These are phyloP conservation scores for Ophiostoma ulmi DNA, from an alignment of 2,329 filamentous ascomycete species.

Conservation along the genomic window DNA sequence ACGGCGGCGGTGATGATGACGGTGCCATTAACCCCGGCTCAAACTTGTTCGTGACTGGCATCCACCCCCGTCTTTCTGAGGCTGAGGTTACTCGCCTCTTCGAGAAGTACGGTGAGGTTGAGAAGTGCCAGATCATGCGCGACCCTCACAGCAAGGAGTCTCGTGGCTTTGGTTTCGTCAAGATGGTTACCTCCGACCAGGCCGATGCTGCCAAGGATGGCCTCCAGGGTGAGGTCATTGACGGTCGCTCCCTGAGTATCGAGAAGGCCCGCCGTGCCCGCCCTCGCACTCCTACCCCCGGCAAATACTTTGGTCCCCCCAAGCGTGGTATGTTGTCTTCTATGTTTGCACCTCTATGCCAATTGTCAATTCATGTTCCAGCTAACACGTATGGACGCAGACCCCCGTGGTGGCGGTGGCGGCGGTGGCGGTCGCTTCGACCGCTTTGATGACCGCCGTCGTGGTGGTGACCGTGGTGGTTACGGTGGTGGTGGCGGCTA, in stretches of 20 bases:
- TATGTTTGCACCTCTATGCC: conserved; percentile 23
- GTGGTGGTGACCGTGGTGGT: conserved; percentile 48
- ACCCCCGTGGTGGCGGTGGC: conserved; percentile 36
- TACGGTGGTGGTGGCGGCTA: conserved; percentile 45
- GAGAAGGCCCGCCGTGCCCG: conserved; percentile 96
- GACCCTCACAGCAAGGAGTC: conserved; percentile 98
- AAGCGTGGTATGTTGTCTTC: conserved; percentile 73
- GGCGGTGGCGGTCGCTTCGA: conserved; percentile 41
- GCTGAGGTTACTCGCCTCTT: conserved; percentile 90
- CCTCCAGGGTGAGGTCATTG: conserved; percentile 88
- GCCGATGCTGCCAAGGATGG: conserved; percentile 96
- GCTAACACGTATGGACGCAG: conserved; percentile 38
- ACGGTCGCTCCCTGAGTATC: conserved; percentile 93
- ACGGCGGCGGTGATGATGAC: conserved; percentile 60
- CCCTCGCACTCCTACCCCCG: conserved; percentile 91
- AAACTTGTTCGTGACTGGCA: conserved; percentile 98
- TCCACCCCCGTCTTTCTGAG: conserved; percentile 86
- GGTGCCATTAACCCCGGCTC: conserved; percentile 87
- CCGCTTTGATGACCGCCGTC: conserved; percentile 61
- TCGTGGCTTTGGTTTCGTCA: conserved; percentile 97
- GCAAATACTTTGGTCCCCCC: conserved; percentile 97
- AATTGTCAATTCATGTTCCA: conserved; percentile 33
- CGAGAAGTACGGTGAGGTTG: conserved; percentile 97
- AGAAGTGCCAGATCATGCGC: conserved; percentile 99
- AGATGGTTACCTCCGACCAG: conserved; percentile 93